A percentile compares a stretch with the other conserved stretches of the same genome.
Evolutionary conservation across 768 basidiomycete species (phyloP).

Genomic region (Leccinum pellstonianum): DNA sequence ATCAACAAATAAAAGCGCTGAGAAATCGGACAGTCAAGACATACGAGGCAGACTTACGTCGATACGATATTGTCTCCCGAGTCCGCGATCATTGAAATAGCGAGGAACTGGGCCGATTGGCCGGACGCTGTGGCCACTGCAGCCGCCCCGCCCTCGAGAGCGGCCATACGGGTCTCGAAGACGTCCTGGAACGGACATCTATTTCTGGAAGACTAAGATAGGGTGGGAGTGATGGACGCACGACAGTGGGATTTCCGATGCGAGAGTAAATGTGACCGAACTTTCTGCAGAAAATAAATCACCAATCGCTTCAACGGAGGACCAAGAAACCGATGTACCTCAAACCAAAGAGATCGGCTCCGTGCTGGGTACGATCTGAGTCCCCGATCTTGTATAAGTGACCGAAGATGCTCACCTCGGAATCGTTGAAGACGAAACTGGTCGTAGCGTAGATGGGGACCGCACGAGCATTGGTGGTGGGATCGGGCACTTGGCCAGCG

Average conservation of each 20-base stretch:
- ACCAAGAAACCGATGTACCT: slow-evolving; percentile 24
- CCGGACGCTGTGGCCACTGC: slow-evolving; percentile 59
- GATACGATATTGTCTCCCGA: slow-evolving; percentile 67
- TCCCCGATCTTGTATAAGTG: background rate
- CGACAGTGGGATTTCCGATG: slow-evolving; percentile 56
- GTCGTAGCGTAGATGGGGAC: slow-evolving; percentile 62
- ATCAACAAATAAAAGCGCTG: background rate
- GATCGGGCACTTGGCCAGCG: slow-evolving; percentile 54
- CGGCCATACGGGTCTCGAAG: slow-evolving; percentile 64
- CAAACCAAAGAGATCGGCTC: slow-evolving; percentile 53
- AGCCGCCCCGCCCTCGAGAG: slow-evolving; percentile 60
- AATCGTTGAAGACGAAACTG: slow-evolving; percentile 57
- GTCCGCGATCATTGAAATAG: slow-evolving; percentile 49
- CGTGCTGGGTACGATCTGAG: slow-evolving; percentile 40
- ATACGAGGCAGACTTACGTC: slow-evolving; percentile 36
- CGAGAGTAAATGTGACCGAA: slow-evolving; percentile 56
- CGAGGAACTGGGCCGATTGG: slow-evolving; percentile 62
- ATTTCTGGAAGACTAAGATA: background rate
- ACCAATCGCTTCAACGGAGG: background rate
- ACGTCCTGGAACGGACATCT: slow-evolving; percentile 45
- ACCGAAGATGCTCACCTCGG: slow-evolving; percentile 34
- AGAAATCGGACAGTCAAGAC: background rate
- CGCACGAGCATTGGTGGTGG: slow-evolving; percentile 57
- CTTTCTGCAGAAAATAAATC: slow-evolving; percentile 26
- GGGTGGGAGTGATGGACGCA: slow-evolving; percentile 29